Conservation (phyloP, 192 early-diverging fungal species). For the Rhizophagus sp. region DNA sequence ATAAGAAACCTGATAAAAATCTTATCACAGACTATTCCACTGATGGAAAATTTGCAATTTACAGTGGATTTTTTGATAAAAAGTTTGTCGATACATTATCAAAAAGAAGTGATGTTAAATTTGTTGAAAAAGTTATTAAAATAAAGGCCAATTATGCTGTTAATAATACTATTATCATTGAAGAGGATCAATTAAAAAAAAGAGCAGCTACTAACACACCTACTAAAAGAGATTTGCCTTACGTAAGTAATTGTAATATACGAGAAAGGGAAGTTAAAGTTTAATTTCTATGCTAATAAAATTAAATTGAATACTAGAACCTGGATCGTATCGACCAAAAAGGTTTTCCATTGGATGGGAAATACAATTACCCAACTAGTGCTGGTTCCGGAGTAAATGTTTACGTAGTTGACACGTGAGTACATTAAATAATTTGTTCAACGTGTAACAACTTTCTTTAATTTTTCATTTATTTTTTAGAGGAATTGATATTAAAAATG, state of each 20-base stretch:
- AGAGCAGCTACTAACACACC: no score
- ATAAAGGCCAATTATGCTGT: neutral
- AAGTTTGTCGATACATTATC: no score
- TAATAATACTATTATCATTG: no score
- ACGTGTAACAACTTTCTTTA: no score
- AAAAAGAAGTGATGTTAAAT: neutral
- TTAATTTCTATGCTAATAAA: neutral
- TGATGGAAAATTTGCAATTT: no score
- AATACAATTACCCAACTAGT: constrained; percentile 54
- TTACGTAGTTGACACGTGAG: constrained; percentile 69
- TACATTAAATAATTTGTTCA: constrained; percentile 9
- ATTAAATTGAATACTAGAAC: neutral
- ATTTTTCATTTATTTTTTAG: constrained; percentile 28
- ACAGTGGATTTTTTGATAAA: no score
- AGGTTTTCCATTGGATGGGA: constrained; percentile 48
- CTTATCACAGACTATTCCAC: no score
- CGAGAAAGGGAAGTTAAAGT: neutral
- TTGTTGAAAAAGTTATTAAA: neutral
- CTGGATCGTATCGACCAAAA: constrained; percentile 73
- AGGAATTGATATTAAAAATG: constrained; percentile 58
- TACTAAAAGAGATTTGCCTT: neutral
- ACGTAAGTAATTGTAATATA: neutral
- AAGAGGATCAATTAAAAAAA: no score
- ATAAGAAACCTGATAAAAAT: no score
- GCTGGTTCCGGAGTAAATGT: constrained; percentile 62